Base-by-base conservation (phyloP, 2,329 filamentous ascomycete genomes). In the Neofusicoccum kwambonambiense region DNA sequence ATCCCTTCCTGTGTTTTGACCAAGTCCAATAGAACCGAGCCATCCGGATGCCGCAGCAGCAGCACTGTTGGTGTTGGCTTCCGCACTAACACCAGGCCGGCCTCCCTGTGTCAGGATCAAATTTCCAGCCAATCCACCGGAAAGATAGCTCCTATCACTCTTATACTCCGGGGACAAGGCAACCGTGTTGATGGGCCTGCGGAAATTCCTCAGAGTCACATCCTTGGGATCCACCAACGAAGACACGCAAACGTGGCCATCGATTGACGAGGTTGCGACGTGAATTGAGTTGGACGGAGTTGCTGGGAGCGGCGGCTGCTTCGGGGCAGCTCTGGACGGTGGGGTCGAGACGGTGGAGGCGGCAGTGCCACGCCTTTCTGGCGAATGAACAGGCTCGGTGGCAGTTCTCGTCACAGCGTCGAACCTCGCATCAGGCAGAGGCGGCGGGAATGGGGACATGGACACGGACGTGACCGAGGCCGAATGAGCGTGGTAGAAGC, bases 101-200 rank as follows among this genome's bases (percentile, higher is more conserved):
- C 92, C 93, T 7, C 93, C 93, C 0, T 89, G 84, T 0, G 95
- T 98, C 51, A 98, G 80, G 39, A 99, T 90, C 11, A 99, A 82
- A 69, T 91, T 92, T 0, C 94, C 95, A 22, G 94, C 92, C 54
- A 92, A 83, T 0, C 96, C 95, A 47, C 95, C 95, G 0, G 94
- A 98, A 0, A 99, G 80, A 74, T 97, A 99, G 2, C 89, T 91
- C 64, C 89, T 86, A 74, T 99, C 95, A 65, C 85, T 91, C 75
- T 91, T 97, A 80, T 92, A 99, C 61, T 98, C 93, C 0, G 95
- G 95, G 0, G 95, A 98, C n/a, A 99, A 79, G 0, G 93, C 92
- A 1, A 99, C 92, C 5, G 93, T 89, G 73, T 97, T 93, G 2
- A 99, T 88, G 0, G 96, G 96, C 4, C 96, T 87, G 1, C 92